Evolutionary conservation across 106 monocot genomes (phyloP).

Genomic region (Posidonia australis): DNA sequence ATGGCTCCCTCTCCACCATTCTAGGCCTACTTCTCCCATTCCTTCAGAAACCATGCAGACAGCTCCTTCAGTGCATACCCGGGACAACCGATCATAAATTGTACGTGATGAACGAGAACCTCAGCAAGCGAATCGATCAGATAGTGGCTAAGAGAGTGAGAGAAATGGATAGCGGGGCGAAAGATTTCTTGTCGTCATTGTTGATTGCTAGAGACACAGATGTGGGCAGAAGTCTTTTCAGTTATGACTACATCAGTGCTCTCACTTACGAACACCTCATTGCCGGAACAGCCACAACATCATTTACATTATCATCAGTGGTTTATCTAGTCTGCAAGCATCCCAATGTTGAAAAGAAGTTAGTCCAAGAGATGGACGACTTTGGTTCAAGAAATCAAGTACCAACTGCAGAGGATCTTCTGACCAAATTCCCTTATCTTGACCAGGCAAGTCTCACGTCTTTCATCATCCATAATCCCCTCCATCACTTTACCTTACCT

Average conservation of each 20-base stretch:
- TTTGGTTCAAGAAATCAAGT: constrained; percentile 31
- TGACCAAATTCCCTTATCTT: constrained; percentile 56
- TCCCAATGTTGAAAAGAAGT: constrained; percentile 55
- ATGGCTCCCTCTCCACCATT: constrained; percentile 53
- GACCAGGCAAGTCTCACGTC: constrained; percentile 51
- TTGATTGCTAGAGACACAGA: constrained; percentile 3
- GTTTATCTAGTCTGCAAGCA: constrained; percentile 71
- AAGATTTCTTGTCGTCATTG: constrained; percentile 50
- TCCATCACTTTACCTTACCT: too few species aligned
- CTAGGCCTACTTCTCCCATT: constrained; percentile 39
- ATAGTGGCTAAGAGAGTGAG: constrained; percentile 30
- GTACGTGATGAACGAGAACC: constrained; percentile 22
- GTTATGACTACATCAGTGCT: constrained; percentile 42
- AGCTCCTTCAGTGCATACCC: constrained; percentile 35
- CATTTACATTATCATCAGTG: constrained; percentile 49
- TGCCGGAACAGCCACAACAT: constrained; percentile 67
- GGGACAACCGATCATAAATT: constrained; percentile 44
- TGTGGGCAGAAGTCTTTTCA: constrained; percentile 15
- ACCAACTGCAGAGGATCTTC: constrained; percentile 55
- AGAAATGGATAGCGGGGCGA: constrained; percentile 10
- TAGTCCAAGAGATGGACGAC: constrained; percentile 52
- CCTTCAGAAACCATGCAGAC: constrained; percentile 38
- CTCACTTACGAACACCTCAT: constrained; percentile 80
- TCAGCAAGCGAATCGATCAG: constrained; percentile 30
- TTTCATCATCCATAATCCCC: too few species aligned